phyloP scores from a whole-genome alignment of 345 rosid species.

The Populus deltoides region DNA sequence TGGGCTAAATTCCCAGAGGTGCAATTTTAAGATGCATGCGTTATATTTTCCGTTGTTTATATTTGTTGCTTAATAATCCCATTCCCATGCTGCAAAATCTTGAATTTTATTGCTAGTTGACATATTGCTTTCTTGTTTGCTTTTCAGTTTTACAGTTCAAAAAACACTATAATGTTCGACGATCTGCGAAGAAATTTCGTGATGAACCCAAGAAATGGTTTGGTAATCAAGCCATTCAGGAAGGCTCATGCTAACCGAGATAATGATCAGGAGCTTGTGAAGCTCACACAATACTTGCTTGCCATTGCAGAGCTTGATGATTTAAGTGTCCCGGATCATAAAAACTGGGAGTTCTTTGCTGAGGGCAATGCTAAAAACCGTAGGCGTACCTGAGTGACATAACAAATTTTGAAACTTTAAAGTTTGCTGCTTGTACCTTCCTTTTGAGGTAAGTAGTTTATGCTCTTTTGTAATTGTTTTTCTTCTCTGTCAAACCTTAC shows the following conservation, averaged over 20 bases:
- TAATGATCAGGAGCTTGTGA: constrained; percentile 78
- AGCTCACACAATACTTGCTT: constrained; percentile 80
- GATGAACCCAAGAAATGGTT: constrained; percentile 93
- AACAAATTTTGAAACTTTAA: constrained; percentile 12
- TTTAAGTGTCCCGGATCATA: constrained; percentile 68
- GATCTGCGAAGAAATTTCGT: constrained; percentile 83
- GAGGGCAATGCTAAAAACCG: constrained; percentile 69
- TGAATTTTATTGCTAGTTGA: background rate
- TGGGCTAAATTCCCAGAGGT: constrained; percentile 94
- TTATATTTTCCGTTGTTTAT: background rate
- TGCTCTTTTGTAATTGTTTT: background rate
- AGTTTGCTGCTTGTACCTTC: constrained; percentile 3
- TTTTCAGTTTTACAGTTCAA: constrained; percentile 67
- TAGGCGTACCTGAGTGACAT: constrained; percentile 46
- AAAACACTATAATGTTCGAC: constrained; percentile 97
- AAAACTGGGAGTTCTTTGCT: constrained; percentile 61
- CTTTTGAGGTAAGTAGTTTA: constrained; percentile 20
- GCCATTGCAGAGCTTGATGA: constrained; percentile 83
- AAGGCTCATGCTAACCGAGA: constrained; percentile 87
- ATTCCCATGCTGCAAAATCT: background rate
- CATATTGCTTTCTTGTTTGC: background rate
- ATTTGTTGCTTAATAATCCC: background rate
- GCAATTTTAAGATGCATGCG: background rate
- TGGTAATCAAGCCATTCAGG: constrained; percentile 73
- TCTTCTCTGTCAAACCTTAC: background rate